Evolutionary conservation across 768 basidiomycete species (phyloP).

Genomic region (Boletus vinaceobasis): DNA sequence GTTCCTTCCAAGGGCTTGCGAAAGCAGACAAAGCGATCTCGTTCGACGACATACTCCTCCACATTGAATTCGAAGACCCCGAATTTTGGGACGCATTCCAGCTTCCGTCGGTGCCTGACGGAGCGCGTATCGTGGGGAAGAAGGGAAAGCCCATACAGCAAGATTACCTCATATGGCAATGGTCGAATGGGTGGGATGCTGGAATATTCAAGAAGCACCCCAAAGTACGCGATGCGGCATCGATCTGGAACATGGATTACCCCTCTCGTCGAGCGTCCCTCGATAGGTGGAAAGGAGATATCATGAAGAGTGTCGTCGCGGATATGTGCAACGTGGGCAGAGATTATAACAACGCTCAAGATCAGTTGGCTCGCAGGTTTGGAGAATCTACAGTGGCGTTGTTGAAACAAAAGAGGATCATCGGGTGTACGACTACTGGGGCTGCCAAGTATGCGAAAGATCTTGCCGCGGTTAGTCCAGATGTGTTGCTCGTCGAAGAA

Average conservation of each 20-base stretch:
- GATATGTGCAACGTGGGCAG: constrained; percentile 34
- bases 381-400: constrained; percentile 33
- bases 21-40: constrained; percentile 10
- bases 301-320: constrained; percentile 34
- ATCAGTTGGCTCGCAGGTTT: constrained; percentile 35
- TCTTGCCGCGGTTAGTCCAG: constrained; percentile 45
- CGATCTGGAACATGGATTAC: constrained; percentile 39
- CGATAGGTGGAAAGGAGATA: constrained; percentile 36
- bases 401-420: constrained; percentile 50
- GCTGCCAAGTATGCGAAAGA: constrained; percentile 58
- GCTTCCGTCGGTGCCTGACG: constrained; percentile 41
- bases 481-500: constrained; percentile 65
- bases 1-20: constrained; percentile 30
- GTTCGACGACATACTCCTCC: constrained; percentile 36
- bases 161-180: constrained; percentile 46
- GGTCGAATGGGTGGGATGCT: constrained; percentile 44
- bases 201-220: constrained; percentile 37
- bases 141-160: constrained; percentile 34
- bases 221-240: constrained; percentile 20
- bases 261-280: constrained; percentile 27
- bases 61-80: constrained; percentile 51
- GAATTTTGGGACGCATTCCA: constrained; percentile 45
- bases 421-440: constrained; percentile 69
- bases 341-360: constrained; percentile 42
- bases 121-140: constrained; percentile 42